Percentiles rank a stretch among this genome's conserved stretches.
Conservation (phyloP, 352 stramenopile genomes). For the Pythium sukuiense region DNA sequence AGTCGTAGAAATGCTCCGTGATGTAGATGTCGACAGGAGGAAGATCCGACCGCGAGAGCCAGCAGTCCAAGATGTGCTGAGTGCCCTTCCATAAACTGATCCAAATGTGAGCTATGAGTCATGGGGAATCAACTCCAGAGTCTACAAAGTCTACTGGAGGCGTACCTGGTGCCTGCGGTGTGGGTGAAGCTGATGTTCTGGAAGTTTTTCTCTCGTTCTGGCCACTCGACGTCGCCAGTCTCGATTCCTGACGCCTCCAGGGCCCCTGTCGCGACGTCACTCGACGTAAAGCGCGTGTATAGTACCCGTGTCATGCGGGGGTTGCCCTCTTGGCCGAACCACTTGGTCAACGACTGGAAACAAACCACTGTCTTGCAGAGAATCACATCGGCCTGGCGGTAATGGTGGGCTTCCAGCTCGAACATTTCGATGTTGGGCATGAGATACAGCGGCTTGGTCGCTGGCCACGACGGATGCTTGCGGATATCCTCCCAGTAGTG, state of each 20-base stretch:
- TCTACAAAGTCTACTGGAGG: not conserved
- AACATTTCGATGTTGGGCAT: conserved; percentile 43
- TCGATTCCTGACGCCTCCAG: not conserved
- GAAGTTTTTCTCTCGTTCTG: conserved; percentile 33
- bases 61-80: conserved; percentile 47
- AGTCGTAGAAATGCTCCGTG: conserved; percentile 32
- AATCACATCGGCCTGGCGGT: conserved; percentile 46
- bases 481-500: conserved; percentile 34
- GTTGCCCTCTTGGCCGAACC: conserved; percentile 59
- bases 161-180: conserved; percentile 40
- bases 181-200: conserved; percentile 44
- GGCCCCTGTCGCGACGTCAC: conserved; percentile 33
- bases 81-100: conserved; percentile 50
- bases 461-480: conserved; percentile 15
- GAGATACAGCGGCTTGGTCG: conserved; percentile 24
- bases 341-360: conserved; percentile 35
- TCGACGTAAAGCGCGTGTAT: conserved; percentile 59
- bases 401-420: conserved; percentile 42
- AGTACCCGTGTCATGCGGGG: conserved; percentile 43
- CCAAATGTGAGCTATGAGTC: no score
- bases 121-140: no score
- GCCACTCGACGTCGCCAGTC: not conserved
- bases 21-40: conserved; percentile 54
- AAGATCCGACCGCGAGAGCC: conserved; percentile 42
- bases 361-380: conserved; percentile 57